Base-by-base conservation (phyloP, 2,329 filamentous ascomycete species). In the Bertia moriformis region DNA sequence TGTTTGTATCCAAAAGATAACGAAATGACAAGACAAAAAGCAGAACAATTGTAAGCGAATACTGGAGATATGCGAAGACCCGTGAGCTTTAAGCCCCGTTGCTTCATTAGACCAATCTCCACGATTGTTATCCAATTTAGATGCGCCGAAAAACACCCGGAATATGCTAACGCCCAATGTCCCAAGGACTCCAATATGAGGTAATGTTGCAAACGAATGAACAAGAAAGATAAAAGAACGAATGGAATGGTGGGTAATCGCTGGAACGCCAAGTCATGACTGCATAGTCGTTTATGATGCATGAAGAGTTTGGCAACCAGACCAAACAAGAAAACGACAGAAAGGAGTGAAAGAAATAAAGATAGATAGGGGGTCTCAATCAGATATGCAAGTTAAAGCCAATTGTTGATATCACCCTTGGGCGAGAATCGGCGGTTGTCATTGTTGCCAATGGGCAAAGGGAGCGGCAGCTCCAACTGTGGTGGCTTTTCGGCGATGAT, bases 201-300 rank as follows among this genome's bases (percentile, higher is more conserved):
- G n/a, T n/a, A n/a, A n/a, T n/a, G n/a, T n/a, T n/a, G n/a, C n/a
- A n/a, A n/a, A n/a, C n/a, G n/a, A 29, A n/a, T 29, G 24, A 29
- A 29, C 24, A 10, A 10, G n/a, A n/a, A 10, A 29, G 24, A 29
- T 29, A n/a, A n/a, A n/a, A n/a, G 24, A 29, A 29, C 24, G 24
- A 29, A n/a, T 29, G 24, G n/a, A 10, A 29, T 29, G 24, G 10
- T 10, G 10, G 24, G 10, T 29, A 10, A 29, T 29, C 10, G 12
- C 32, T 17, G 15, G 15, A 35, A 35, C 32, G 32, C 32, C 32
- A 15, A 18, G 32, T 35, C 32, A 35, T 35, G 32, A 35, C n/a
- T n/a, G 24, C 24, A 29, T 29, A n/a, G n/a, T 29, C 10, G 24
- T 10, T n/a, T n/a, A n/a, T n/a, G n/a, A n/a, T n/a, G n/a, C n/a